These are phyloP conservation scores for Lanmaoa pseudosensibilis DNA, from an alignment of 768 basidiomycete species.

Conservation along the genomic window DNA sequence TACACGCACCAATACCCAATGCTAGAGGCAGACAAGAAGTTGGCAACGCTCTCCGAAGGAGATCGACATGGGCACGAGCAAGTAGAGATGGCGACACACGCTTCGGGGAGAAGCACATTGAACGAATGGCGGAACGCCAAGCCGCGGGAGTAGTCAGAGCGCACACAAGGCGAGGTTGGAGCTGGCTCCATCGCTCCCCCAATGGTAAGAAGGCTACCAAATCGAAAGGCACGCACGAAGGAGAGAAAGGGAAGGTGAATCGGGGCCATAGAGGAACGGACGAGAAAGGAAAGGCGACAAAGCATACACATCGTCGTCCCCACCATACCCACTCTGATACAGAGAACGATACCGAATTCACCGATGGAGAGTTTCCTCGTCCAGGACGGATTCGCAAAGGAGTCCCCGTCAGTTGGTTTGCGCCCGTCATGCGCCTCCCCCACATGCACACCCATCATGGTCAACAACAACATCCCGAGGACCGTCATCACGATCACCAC, in stretches of 20 bases:
- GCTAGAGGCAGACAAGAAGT: neutral
- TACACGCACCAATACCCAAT: constrained; percentile 30
- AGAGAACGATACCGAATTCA: constrained; percentile 9
- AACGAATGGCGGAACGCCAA: constrained; percentile 32
- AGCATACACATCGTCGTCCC: neutral
- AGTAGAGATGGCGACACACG: constrained; percentile 1
- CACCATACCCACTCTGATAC: constrained; percentile 8
- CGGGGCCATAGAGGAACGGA: neutral
- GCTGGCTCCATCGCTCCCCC: constrained; percentile 17
- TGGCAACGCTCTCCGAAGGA: constrained; percentile 11
- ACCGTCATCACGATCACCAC: constrained; percentile 1
- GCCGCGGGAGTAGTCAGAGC: constrained; percentile 47
- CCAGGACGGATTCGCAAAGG: constrained; percentile 17
- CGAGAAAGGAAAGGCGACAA: constrained; percentile 12
- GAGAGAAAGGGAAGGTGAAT: neutral
- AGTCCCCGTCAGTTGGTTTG: constrained; percentile 21
- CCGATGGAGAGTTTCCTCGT: neutral
- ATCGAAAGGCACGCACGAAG: neutral
- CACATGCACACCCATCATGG: neutral
- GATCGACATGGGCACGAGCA: constrained; percentile 16
- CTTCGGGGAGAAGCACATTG: constrained; percentile 20
- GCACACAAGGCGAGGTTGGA: constrained; percentile 38
- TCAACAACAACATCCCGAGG: constrained; percentile 5
- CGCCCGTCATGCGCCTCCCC: constrained; percentile 1
- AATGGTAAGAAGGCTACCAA: neutral